Base-by-base conservation (phyloP, 2,329 filamentous ascomycete genomes). In the Trichophyton mentagrophytes region DNA sequence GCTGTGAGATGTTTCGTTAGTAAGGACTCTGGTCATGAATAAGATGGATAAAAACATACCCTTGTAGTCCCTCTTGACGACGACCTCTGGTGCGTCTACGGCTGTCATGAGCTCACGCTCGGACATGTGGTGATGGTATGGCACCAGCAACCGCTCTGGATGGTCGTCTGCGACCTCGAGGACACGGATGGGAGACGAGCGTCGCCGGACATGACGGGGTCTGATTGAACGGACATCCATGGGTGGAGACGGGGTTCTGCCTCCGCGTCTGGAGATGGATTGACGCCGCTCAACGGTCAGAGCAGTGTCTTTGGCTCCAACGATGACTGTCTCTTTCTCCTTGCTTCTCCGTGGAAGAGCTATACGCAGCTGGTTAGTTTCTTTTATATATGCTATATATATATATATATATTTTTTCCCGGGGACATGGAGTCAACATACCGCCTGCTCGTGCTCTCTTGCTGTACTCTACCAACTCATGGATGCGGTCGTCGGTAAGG, bases 31-130 rank as follows among this genome's bases (percentile, higher is more conserved):
- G 46, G 15, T 17, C 3, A 11, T 36, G 15, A 38, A 8, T 36
- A 15, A n/a, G 27, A 1, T 11, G 51, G 13, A 51, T 22, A 30
- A 93, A 93, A 85, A 42, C 88, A 86, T 93, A 95, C 91, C 90
- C 90, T 89, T 93, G 80, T 87, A 87, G 77, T 96, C 90, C 80
- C 88, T 90, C 77, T 90, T 88, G 68, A 96, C 84, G 64, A 79
- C 75, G 3, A 77, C 68, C 4, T 85, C 74, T 62, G 84, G 82
- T 58, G 80, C 81, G 81, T 62, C 91, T 89, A 69, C 93, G 88
- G 36, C 84, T 80, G 57, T 84, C 82, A 66, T 17, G 65, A 93
- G 85, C 8, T 89, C 85, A 17, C 83, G 80, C 47, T 86, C 82
- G 5, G 74, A 77, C 42, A 78, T 70, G 15, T 80, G 77, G 33